Evolutionary conservation across 805 yeast genomes (phyloP), one percentile per base, ranked within the genome.

Genomic region (Wickerhamomyces kurtzmanii): DNA sequence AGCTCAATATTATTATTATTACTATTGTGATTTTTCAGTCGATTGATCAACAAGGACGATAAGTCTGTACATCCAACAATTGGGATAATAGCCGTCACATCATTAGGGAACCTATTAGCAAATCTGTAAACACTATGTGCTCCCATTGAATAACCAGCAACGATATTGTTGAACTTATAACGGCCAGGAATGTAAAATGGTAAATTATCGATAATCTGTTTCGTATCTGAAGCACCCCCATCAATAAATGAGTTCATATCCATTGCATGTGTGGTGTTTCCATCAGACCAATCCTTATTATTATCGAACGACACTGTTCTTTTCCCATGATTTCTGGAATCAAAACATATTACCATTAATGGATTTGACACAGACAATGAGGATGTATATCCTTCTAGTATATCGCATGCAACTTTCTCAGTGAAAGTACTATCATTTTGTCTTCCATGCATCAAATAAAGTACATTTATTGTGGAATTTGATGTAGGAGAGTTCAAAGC

Each of bases 61-160:
- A 45, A 17, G 14, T 45, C 44, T 25, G 38, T 43, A 11, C 29
- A 30, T 3, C 48, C 48, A 23, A 43, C 38, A 19, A 45, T 36
- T 3, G 48, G 45, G 5, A 42, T 27, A 3, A 33, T 31, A 19
- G 32, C 44, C 17, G 38, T 36, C 23, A 37, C 36, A 8, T 31
- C 17, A 1, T 27, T 29, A 5, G 42, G 40, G 15, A 30, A 33
- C 20, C 29, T 24, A 3, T 20, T 31, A 5, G 28, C 37, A 9
- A 34, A 29, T 28, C 46, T 34, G 9, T 43, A 35, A 3, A 37
- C 27, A 2, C 30, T 24, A 24, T 45, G 50, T 3, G 37, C 50
- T 12, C 50, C 48, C 40, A 45, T 33, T 1, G 50, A 45, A 10
- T 38, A 43, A 15, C 50, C 50, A 12, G 36, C 25, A 3, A 37